These are phyloP conservation scores for Clitopilus hobsonii DNA, from an alignment of 768 basidiomycete species.

Conservation along the genomic window DNA sequence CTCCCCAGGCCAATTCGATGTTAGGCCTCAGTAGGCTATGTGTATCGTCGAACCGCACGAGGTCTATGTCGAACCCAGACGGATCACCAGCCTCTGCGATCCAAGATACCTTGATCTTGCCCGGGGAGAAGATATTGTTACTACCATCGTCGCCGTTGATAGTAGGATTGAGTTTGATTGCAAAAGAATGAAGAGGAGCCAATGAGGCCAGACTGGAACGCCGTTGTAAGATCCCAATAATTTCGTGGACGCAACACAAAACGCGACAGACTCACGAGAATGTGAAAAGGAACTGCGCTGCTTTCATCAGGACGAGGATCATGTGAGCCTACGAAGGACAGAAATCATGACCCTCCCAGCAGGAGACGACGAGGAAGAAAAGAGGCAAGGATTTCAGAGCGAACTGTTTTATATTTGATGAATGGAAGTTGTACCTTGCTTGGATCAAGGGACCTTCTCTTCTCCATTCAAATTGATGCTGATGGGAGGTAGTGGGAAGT, in stretches of 20 bases:
- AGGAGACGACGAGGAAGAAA: neutral
- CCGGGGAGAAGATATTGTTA: neutral
- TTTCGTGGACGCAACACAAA: too few species aligned
- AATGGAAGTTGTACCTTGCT: neutral
- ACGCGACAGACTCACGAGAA: neutral
- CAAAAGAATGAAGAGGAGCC: neutral
- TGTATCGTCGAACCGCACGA: neutral
- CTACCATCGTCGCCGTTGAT: neutral
- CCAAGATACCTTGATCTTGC: neutral
- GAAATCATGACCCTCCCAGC: neutral
- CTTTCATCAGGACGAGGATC: neutral
- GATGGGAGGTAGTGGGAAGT: too few species aligned
- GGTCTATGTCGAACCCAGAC: neutral
- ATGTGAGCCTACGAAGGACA: neutral
- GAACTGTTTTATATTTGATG: neutral
- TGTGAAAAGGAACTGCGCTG: neutral
- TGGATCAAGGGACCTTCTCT: neutral
- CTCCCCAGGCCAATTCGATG: neutral
- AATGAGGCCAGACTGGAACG: neutral
- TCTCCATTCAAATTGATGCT: neutral
- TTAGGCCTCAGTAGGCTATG: neutral
- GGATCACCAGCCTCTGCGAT: neutral
- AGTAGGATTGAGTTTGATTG: neutral
- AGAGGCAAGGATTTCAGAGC: neutral
- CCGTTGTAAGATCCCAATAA: too few species aligned